Base-by-base conservation (phyloP, 2,329 filamentous ascomycete genomes). In the Phaeosphaeria sp. region DNA sequence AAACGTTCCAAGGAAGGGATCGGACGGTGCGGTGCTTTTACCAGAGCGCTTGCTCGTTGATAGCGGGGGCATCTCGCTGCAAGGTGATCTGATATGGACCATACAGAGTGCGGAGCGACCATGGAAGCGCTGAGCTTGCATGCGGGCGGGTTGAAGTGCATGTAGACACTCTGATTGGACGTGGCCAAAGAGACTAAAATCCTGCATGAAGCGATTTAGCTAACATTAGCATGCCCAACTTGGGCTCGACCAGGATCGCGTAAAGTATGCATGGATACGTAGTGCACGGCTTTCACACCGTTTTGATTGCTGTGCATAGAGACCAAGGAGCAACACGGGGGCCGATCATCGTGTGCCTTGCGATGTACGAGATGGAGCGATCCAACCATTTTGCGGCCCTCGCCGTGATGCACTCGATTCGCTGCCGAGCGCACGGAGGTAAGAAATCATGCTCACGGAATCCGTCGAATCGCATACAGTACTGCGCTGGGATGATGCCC, bases 41-140 rank as follows among this genome's bases (percentile, higher is more conserved):
- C 72, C 30, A 72, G 77, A 74, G 78, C 75, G 76, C 74, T 74
- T 76, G 69, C 63, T 64, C 69, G 66, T 69, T 63, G 59, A 69
- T 58, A 58, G 60, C 73, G 69, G 71, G 72, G 71, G 67, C 70
- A 66, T 69, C 63, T 66, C 63, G 66, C 56, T 68, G 62, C 66
- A 71, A 46, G 21, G 44, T 46, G 44, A 46, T 46, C 44, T 46
- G 44, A 22, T 22, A n/a, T 25, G 20, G 20, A n/a, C 44, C 44
- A 46, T 25, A 46, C 44, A 46, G 21, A 25, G 21, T 7, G 44
- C 22, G 44, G 44, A 25, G 15, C 22, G 9, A n/a, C 44, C 15
- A 9, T 46, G 44, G 44, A 46, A 46, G 44, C 44, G 44, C 44
- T 46, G 44, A 25, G 22, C 44, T 50, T 20, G 47, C 33, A 50